A percentile compares a stretch with the other conserved stretches of the same genome.
These are phyloP conservation scores for Sanghuangporus baumii DNA, from an alignment of 1,284 basidiomycete genomes.

Conservation along the genomic window DNA sequence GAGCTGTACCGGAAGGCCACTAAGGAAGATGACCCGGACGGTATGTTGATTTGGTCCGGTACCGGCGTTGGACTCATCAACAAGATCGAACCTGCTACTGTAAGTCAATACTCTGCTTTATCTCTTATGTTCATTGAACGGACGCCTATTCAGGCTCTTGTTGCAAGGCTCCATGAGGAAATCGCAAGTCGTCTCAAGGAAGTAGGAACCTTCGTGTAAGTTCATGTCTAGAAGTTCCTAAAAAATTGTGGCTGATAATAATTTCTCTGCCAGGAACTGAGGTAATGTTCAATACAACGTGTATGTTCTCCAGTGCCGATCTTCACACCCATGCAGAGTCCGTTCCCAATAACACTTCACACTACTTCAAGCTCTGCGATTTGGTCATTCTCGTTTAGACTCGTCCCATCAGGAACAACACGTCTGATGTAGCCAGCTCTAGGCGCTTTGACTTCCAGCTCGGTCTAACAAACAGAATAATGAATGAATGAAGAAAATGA, in stretches of 20 bases:
- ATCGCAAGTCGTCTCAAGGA: slow-evolving; percentile 32
- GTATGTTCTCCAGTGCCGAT: neutral
- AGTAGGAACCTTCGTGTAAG: slow-evolving; percentile 6
- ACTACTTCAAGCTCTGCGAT: slow-evolving; percentile 17
- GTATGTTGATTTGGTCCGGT: slow-evolving; percentile 67
- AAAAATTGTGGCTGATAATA: neutral
- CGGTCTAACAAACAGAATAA: slow-evolving; percentile 14
- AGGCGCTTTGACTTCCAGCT: slow-evolving; percentile 19
- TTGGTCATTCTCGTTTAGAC: slow-evolving; percentile 15
- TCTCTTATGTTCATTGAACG: neutral
- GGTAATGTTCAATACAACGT: neutral
- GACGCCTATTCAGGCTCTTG: slow-evolving; percentile 36
- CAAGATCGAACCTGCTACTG: slow-evolving; percentile 51
- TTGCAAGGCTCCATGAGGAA: slow-evolving; percentile 43
- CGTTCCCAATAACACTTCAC: neutral
- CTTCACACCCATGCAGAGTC: neutral
- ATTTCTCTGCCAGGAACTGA: slow-evolving; percentile 1
- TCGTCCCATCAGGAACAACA: slow-evolving; percentile 18
- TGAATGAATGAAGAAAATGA: neutral
- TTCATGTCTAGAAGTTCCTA: neutral
- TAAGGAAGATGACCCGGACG: slow-evolving; percentile 38
- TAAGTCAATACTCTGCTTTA: slow-evolving; percentile 25
- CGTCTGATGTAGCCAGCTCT: slow-evolving; percentile 14
- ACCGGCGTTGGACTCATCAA: slow-evolving; percentile 57
- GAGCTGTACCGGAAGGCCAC: slow-evolving; percentile 40